Evolutionary conservation across 2,329 filamentous ascomycete genomes (phyloP).

Genomic region (Ilyonectria mors-panacis): DNA sequence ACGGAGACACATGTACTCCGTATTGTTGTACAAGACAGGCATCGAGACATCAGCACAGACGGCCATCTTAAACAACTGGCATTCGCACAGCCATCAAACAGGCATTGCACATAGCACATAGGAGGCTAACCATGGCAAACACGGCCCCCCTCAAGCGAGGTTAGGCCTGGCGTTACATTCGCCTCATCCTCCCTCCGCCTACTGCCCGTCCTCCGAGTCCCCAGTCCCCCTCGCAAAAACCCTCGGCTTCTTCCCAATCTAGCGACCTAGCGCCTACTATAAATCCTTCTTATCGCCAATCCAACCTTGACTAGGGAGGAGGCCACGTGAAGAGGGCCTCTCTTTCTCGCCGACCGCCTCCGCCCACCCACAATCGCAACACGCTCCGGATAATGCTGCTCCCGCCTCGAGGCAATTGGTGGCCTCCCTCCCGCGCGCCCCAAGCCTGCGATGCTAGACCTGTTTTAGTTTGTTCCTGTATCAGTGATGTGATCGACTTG

Average conservation of each 20-base stretch:
- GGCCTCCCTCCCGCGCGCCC: constrained; percentile 1
- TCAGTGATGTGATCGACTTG: constrained; percentile 7
- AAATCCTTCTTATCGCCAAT: constrained; percentile 24
- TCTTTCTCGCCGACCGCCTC: constrained; percentile 3
- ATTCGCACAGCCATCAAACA: neutral
- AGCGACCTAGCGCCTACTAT: constrained; percentile 22
- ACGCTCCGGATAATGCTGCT: constrained; percentile 1
- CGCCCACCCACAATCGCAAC: neutral
- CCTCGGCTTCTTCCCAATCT: constrained; percentile 23
- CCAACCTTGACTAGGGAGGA: constrained; percentile 8
- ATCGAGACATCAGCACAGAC: neutral
- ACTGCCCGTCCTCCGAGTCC: neutral
- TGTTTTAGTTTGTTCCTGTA: neutral
- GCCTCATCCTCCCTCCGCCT: constrained; percentile 17
- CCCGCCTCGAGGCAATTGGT: constrained; percentile 8
- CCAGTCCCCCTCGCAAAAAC: neutral
- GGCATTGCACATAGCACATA: neutral
- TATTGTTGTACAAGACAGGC: constrained; percentile 8
- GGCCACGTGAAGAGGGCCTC: constrained; percentile 19
- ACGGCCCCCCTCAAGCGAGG: constrained; percentile 20
- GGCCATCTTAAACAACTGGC: neutral
- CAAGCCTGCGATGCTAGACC: neutral
- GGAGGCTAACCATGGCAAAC: neutral
- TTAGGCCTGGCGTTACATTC: constrained; percentile 21
- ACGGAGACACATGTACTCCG: constrained; percentile 14